A percentile compares a stretch with the other conserved stretches of the same genome.
phyloP scores from a whole-genome alignment of 352 stramenopile species.

The Phytophthora sojae region DNA sequence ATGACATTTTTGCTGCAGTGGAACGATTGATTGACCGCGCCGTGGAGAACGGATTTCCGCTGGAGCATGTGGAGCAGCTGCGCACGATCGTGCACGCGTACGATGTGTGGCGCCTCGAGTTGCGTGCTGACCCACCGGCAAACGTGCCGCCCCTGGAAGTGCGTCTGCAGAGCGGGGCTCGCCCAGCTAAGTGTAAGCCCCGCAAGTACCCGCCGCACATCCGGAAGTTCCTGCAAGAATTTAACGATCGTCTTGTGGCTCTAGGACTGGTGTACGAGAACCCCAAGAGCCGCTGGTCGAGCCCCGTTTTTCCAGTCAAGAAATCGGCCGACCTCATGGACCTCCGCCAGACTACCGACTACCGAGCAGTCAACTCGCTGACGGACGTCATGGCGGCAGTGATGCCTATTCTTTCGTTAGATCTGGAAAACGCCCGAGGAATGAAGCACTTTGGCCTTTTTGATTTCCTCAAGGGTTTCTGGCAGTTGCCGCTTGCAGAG shows the following conservation, averaged over 20 bases:
- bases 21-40: background rate
- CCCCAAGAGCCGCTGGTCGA: constrained; percentile 11
- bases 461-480: constrained; percentile 15
- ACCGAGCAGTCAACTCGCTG: background rate
- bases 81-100: background rate
- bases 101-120: background rate
- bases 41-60: constrained; percentile 19
- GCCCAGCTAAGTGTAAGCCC: too few relatives aligned
- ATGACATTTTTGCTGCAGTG: constrained; percentile 10
- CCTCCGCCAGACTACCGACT: constrained; percentile 7
- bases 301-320: constrained; percentile 14
- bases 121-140: too few relatives aligned
- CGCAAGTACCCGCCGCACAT: too few relatives aligned
- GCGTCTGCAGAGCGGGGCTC: too few relatives aligned
- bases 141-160: too few relatives aligned
- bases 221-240: too few relatives aligned
- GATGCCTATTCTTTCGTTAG: constrained; percentile 17
- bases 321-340: constrained; percentile 5
- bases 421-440: background rate
- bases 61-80: background rate
- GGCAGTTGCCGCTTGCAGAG: constrained; percentile 8
- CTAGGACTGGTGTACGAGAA: constrained; percentile 6
- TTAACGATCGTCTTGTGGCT: too few relatives aligned
- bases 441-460: constrained; percentile 15
- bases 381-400: constrained; percentile 14